Percentiles rank a stretch among this genome's conserved stretches.
Conservation (phyloP, 1,284 basidiomycete species). For the Trametes polyzona region DNA sequence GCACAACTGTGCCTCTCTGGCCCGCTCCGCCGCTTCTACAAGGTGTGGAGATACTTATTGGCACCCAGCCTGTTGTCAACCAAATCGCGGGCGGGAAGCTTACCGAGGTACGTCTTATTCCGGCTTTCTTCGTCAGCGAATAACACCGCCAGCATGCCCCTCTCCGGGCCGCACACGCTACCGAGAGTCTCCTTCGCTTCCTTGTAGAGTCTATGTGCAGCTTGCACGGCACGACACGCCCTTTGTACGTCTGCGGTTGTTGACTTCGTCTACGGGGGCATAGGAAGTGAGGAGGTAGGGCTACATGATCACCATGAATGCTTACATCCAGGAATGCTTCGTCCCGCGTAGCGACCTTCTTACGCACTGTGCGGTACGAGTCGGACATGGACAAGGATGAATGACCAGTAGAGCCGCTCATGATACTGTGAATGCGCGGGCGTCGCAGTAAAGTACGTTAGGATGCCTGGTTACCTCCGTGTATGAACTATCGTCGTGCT, state of each 20-base stretch:
- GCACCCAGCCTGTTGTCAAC: background rate
- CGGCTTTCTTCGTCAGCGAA: constrained; percentile 22
- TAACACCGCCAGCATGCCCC: background rate
- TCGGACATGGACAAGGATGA: background rate
- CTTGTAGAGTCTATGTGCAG: constrained; percentile 17
- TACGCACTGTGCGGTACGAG: constrained; percentile 5
- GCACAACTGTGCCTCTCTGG: constrained; percentile 18
- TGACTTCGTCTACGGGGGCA: background rate
- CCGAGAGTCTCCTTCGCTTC: constrained; percentile 18
- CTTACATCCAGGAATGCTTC: constrained; percentile 8
- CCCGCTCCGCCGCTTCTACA: constrained; percentile 14
- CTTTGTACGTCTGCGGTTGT: constrained; percentile 6
- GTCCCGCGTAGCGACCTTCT: constrained; percentile 13
- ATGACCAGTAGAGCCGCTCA: constrained; percentile 2
- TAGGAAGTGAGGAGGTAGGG: background rate
- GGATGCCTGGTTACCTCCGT: no score
- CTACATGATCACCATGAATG: background rate
- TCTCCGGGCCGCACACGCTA: constrained; percentile 16
- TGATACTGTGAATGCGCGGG: background rate
- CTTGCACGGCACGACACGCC: constrained; percentile 9
- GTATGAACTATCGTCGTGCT: background rate
- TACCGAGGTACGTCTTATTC: constrained; percentile 18
- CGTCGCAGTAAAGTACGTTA: no score
- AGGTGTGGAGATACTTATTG: background rate
- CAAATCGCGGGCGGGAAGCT: background rate